These are phyloP conservation scores for Cladosporium velox DNA, from an alignment of 2,329 filamentous ascomycete species.

Conservation along the genomic window DNA sequence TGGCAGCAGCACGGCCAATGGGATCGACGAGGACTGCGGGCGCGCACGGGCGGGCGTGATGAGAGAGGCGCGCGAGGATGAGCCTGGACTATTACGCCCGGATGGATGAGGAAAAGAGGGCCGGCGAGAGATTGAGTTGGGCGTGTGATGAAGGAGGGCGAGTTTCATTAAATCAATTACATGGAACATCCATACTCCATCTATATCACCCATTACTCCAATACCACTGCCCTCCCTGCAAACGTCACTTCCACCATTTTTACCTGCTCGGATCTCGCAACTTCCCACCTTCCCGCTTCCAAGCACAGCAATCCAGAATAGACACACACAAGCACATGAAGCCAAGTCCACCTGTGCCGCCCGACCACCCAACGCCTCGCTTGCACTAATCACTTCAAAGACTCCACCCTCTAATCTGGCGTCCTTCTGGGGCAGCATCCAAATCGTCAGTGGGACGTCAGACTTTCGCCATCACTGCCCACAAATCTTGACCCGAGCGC, in stretches of 20 bases:
- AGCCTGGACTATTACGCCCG: not conserved
- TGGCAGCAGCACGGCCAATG: not conserved
- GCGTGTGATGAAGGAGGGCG: not conserved
- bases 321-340: conserved; percentile 12
- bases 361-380: not conserved
- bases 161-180: not conserved
- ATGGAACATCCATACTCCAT: not conserved
- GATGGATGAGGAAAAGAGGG: not conserved
- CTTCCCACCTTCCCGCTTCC: conserved; percentile 5
- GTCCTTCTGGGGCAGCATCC: not conserved
- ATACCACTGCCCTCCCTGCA: not conserved
- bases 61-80: not conserved
- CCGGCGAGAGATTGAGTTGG: not conserved
- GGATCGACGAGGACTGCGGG: conserved; percentile 1
- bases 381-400: not conserved
- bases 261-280: not conserved
- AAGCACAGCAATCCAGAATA: not conserved
- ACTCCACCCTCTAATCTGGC: conserved; percentile 15
- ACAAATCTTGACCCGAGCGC: not conserved
- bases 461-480: not conserved
- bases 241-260: not conserved
- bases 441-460: conserved; percentile 6
- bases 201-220: not conserved
- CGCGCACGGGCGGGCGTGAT: not conserved
- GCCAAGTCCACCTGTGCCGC: conserved; percentile 4